Percentiles rank a stretch among this genome's conserved stretches.
Evolutionary conservation across 192 early-diverging fungal genomes (phyloP).

Genomic region (Coemansia sp.): DNA sequence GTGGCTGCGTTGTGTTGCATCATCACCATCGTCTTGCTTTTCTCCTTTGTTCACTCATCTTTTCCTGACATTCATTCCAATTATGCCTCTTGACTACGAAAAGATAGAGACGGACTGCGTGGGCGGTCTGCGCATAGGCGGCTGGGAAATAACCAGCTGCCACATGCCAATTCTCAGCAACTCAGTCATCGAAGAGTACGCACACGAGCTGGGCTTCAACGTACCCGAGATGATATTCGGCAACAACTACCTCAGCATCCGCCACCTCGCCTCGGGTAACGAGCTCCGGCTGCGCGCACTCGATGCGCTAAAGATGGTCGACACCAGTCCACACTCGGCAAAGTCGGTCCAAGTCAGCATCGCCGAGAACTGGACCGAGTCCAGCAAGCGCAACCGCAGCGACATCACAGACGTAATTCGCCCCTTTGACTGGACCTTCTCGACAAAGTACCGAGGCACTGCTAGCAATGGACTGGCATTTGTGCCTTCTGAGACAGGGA

Average conservation of each 20-base stretch:
- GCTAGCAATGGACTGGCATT: constrained; percentile 19
- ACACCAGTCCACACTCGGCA: constrained; percentile 63
- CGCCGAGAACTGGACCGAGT: constrained; percentile 81
- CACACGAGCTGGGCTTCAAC: constrained; percentile 63
- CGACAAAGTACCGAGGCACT: constrained; percentile 78
- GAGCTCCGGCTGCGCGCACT: constrained; percentile 63
- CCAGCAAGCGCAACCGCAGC: constrained; percentile 61
- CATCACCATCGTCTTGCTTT: background rate
- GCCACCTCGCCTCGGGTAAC: constrained; percentile 56
- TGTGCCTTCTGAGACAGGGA: constrained; percentile 43
- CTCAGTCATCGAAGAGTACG: constrained; percentile 55
- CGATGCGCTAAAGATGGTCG: constrained; percentile 73
- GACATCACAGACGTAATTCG: constrained; percentile 81
- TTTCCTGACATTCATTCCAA: background rate
- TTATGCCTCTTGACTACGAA: constrained; percentile 18
- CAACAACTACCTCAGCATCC: constrained; percentile 69
- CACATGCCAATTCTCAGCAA: constrained; percentile 63
- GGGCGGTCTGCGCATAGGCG: constrained; percentile 42
- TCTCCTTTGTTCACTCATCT: background rate
- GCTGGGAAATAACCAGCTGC: constrained; percentile 59
- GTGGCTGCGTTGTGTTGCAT: background rate
- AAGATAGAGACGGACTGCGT: constrained; percentile 38
- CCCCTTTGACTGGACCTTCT: constrained; percentile 98
- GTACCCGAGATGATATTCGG: constrained; percentile 98
- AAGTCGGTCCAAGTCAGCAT: constrained; percentile 81